Conservation (phyloP, 208 protist genomes). For the Leishmania tarentolae region DNA sequence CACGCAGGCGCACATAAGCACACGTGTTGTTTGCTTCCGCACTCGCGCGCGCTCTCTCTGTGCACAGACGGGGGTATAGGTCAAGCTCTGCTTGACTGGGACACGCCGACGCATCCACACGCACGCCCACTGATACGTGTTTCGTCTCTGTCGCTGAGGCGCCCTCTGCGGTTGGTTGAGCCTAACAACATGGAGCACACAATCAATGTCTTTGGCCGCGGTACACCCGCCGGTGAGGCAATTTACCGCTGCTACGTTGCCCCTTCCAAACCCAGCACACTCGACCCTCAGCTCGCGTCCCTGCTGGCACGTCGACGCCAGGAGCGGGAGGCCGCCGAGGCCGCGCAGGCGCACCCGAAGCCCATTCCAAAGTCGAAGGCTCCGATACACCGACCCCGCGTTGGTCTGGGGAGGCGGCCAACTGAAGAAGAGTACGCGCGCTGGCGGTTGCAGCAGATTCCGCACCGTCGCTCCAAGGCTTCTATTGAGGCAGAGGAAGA, state of each 20-base stretch:
- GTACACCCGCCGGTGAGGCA: constrained; percentile 85
- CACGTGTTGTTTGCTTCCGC: background rate
- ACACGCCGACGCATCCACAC: background rate
- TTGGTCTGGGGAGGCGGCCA: constrained; percentile 43
- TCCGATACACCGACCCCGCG: constrained; percentile 63
- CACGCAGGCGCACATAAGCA: background rate
- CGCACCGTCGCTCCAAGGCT: constrained; percentile 55
- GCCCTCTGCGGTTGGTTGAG: background rate
- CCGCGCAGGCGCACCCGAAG: constrained; percentile 60
- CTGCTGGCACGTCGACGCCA: constrained; percentile 51
- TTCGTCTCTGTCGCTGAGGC: background rate
- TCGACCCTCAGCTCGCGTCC: constrained; percentile 76
- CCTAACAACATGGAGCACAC: constrained; percentile 40
- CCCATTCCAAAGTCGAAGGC: constrained; percentile 84
- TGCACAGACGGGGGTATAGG: background rate
- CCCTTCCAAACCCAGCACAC: constrained; percentile 75
- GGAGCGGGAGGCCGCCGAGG: constrained; percentile 72
- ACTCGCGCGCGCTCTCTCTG: background rate
- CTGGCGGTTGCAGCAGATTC: constrained; percentile 70
- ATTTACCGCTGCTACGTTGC: constrained; percentile 85
- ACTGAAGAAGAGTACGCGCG: constrained; percentile 61
- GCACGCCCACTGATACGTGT: background rate
- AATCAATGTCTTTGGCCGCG: constrained; percentile 80
- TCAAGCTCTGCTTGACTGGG: background rate
- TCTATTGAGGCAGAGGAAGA: constrained; percentile 61